Base-by-base conservation (phyloP, 306 rosid genomes). In the Delonix regia region DNA sequence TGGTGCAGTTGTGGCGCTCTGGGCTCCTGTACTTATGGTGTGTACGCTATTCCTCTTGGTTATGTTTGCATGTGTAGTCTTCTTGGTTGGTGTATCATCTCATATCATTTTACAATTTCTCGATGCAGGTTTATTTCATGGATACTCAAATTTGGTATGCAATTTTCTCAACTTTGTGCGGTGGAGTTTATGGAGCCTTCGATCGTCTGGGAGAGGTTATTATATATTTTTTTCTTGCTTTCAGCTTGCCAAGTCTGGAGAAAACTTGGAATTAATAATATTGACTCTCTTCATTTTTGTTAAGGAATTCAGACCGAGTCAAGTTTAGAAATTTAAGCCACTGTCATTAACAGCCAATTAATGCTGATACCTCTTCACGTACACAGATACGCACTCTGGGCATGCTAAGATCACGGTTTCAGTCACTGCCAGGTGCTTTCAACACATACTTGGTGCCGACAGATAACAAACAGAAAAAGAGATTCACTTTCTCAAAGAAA, bases 141-240 rank as follows among this genome's bases (percentile, higher is more conserved):
- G 99, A 95, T 83, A 93, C 97, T 70, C 97, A 95, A 87, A 91
- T 95, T 75, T 95, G 98, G 99, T 95, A 95, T 88, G 41, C 99
- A 30, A 51, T 95, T 77, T 93, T 79, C 85, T 92, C 97, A 44
- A 95, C 99, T 73, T 1, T 95, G 68, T 87, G 78, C 49, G 99
- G 99, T 39, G 99, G 99, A 53, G 81, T 95, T 81, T 71, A 87
- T 83, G 99, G 99, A 30, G 99, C 99, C 77, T 95, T 90, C 8
- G 96, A 91, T 81, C 99, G 96, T 80, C 92, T 95, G 4, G 99
- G 99, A 86, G 98, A 95, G 98, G 99, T 93, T 48, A 82, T 72
- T 74, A 48, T 67, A n/a, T 18, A 30, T 9, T 61, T 56, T 47
- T 38, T 60, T 36, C 52, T 48, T 80, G 56, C 74, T 28, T 55